Evolutionary conservation across 2,329 filamentous ascomycete species (phyloP).

Genomic region (Sclerotinia nivalis): DNA sequence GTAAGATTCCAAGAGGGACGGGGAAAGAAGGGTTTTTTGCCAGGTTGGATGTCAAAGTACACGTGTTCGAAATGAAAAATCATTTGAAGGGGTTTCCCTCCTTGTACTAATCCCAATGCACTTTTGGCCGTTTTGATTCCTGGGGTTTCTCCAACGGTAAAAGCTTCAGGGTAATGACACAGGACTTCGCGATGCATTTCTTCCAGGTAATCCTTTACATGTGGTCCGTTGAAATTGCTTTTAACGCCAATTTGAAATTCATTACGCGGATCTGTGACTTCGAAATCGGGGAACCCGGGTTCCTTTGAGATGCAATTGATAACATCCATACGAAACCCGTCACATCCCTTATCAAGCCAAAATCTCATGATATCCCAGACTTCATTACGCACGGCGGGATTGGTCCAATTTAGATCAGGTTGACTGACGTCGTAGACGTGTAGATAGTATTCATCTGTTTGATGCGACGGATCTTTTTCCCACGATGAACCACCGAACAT

Average conservation of each 20-base stretch:
- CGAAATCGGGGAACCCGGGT: constrained; percentile 55
- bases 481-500: constrained; percentile 48
- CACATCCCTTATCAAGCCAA: constrained; percentile 66
- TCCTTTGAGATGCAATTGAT: constrained; percentile 68
- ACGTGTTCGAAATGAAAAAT: constrained; percentile 69
- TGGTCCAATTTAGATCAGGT: constrained; percentile 78
- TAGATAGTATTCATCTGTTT: constrained; percentile 55
- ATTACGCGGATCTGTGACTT: constrained; percentile 42
- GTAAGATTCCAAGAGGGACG: constrained; percentile 41
- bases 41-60: constrained; percentile 10
- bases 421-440: constrained; percentile 68
- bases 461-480: constrained; percentile 50
- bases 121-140: constrained; percentile 49
- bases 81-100: constrained; percentile 64
- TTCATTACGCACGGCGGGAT: constrained; percentile 62
- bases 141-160: constrained; percentile 55
- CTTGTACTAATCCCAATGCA: constrained; percentile 55
- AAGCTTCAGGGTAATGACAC: constrained; percentile 48
- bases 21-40: constrained; percentile 31
- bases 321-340: constrained; percentile 60
- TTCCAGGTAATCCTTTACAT: constrained; percentile 54
- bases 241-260: constrained; percentile 44
- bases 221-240: constrained; percentile 58
- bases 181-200: constrained; percentile 44
- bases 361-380: constrained; percentile 72